phyloP scores from a whole-genome alignment of 306 rosid species.

The Luffa aegyptiaca region DNA sequence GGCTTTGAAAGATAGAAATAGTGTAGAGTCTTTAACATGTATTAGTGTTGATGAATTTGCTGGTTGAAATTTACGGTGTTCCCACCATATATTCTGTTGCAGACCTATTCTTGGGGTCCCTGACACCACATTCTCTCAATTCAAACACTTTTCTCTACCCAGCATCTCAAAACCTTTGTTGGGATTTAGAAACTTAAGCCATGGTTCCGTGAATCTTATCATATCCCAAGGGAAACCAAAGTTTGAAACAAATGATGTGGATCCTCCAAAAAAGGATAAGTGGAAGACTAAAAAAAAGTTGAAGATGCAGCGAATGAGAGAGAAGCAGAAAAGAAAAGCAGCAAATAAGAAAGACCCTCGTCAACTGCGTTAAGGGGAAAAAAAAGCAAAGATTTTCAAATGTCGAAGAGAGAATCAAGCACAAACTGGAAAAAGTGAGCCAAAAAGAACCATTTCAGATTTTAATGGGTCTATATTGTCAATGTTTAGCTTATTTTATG shows the following conservation, averaged over 20 bases:
- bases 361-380: conserved; percentile 55
- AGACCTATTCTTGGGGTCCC: conserved; percentile 37
- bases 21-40: neutral
- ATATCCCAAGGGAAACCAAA: conserved; percentile 63
- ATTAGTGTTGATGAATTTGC: neutral
- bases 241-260: conserved; percentile 57
- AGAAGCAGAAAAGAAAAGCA: conserved; percentile 62
- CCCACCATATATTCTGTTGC: conserved; percentile 10
- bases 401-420: conserved; percentile 63
- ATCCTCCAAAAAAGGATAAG: conserved; percentile 70
- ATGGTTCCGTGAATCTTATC: conserved; percentile 69
- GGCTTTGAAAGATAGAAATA: neutral
- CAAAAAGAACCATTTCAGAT: neutral
- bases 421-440: conserved; percentile 73
- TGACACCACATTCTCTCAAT: conserved; percentile 15
- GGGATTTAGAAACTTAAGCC: conserved; percentile 51
- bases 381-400: conserved; percentile 54
- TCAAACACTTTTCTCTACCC: conserved; percentile 15
- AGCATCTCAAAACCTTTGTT: conserved; percentile 19
- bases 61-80: neutral
- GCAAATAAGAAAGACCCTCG: conserved; percentile 89
- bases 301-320: conserved; percentile 67
- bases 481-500: neutral
- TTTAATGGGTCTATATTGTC: neutral
- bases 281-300: conserved; percentile 74